These are phyloP conservation scores for Hericium erinaceus DNA, from an alignment of 768 basidiomycete species.

Conservation along the genomic window DNA sequence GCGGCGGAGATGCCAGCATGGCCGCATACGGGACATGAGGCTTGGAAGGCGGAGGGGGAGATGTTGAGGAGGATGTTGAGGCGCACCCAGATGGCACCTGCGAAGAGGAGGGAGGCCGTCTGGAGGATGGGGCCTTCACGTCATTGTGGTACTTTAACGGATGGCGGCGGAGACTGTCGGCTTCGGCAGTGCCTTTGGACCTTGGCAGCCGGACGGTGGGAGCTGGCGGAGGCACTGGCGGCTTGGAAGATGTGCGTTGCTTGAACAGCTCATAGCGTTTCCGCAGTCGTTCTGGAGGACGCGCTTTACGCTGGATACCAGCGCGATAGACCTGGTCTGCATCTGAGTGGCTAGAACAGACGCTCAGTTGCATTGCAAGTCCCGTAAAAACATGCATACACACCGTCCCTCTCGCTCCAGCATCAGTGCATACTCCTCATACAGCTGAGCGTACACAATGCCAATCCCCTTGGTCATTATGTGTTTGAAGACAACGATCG, in stretches of 20 bases:
- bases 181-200: constrained; percentile 11
- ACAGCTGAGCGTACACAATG: constrained; percentile 69
- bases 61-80: constrained; percentile 17
- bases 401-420: constrained; percentile 75
- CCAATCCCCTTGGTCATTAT: constrained; percentile 43
- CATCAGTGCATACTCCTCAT: constrained; percentile 83
- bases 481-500: constrained; percentile 51
- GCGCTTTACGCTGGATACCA: constrained; percentile 74
- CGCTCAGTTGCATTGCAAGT: constrained; percentile 29
- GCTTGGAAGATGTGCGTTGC: constrained; percentile 14
- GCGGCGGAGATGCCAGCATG: constrained; percentile 62
- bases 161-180: constrained; percentile 10
- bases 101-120: constrained; percentile 15
- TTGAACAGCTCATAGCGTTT: constrained; percentile 71
- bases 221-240: constrained; percentile 1
- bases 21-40: constrained; percentile 46
- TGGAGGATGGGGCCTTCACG: background rate
- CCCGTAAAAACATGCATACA: constrained; percentile 6
- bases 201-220: constrained; percentile 7
- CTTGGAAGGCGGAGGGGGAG: constrained; percentile 9
- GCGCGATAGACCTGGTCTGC: constrained; percentile 76
- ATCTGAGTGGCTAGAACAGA: constrained; percentile 32
- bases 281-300: constrained; percentile 80
- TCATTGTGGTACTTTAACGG: constrained; percentile 11
- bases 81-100: constrained; percentile 14